Evolutionary conservation across 805 yeast genomes (phyloP).

Genomic region (Suhomyces sp.): DNA sequence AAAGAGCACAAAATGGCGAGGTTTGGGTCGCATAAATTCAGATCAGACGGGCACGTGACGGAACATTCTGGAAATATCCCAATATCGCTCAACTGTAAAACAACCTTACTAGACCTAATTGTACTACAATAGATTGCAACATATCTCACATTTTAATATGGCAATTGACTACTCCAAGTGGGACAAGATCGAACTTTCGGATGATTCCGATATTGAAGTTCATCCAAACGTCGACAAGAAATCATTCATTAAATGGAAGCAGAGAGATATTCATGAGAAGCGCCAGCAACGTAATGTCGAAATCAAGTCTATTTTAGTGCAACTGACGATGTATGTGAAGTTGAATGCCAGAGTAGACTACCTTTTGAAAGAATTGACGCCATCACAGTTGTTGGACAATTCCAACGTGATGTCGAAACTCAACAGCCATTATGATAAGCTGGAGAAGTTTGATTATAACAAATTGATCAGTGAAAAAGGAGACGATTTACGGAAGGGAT

Average conservation of each 20-base stretch:
- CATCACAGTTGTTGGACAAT: slow-evolving; percentile 34
- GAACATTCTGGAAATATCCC: slow-evolving; percentile 1
- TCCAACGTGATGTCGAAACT: slow-evolving; percentile 38
- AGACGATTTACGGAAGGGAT: slow-evolving; percentile 46
- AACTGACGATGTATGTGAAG: slow-evolving; percentile 74
- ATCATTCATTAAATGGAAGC: slow-evolving; percentile 94
- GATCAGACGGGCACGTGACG: not conserved
- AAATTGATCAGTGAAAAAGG: slow-evolving; percentile 33
- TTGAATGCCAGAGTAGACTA: slow-evolving; percentile 71
- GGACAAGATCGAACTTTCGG: slow-evolving; percentile 95
- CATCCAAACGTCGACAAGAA: slow-evolving; percentile 96
- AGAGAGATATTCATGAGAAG: slow-evolving; percentile 93
- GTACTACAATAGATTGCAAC: too few species aligned
- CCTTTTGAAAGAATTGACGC: slow-evolving; percentile 45
- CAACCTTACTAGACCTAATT: too few species aligned
- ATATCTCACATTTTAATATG: too few species aligned
- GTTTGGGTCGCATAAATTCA: too few species aligned
- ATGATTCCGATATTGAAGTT: slow-evolving; percentile 94
- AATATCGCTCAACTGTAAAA: not conserved
- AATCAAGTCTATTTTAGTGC: slow-evolving; percentile 70
- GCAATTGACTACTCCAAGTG: slow-evolving; percentile 94
- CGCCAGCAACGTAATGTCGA: slow-evolving; percentile 77
- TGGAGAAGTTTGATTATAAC: slow-evolving; percentile 53
- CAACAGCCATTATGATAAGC: slow-evolving; percentile 51
- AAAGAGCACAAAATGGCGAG: not conserved